phyloP scores from a whole-genome alignment of 148 eudicot species.

The Tetragonia tetragonoides region DNA sequence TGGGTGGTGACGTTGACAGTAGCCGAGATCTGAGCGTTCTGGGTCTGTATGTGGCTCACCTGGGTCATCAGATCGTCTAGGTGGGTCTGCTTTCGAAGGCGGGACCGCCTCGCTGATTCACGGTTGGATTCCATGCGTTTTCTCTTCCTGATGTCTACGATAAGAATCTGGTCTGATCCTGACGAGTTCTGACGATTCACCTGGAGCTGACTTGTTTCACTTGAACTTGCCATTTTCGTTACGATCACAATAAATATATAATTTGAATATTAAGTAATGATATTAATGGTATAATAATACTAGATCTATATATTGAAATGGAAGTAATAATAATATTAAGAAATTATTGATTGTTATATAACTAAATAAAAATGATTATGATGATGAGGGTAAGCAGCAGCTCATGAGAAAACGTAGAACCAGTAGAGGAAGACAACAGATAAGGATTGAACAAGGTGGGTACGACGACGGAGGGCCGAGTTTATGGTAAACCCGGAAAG shows the following conservation, averaged over 20 bases:
- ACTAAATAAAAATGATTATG: too few relatives aligned
- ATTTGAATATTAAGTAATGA: neutral
- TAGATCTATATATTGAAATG: too few relatives aligned
- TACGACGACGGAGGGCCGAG: constrained; percentile 61
- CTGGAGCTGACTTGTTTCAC: constrained; percentile 1
- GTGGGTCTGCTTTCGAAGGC: constrained; percentile 60
- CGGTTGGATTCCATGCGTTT: constrained; percentile 73
- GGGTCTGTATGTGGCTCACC: constrained; percentile 33
- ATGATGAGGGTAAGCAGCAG: neutral
- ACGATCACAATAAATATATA: too few relatives aligned
- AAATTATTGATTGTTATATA: too few relatives aligned
- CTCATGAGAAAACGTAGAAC: constrained; percentile 82
- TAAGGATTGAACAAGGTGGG: constrained; percentile 68
- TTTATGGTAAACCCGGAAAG: constrained; percentile 62
- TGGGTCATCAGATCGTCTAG: constrained; percentile 46
- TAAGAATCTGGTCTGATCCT: neutral
- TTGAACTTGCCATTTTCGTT: constrained; percentile 6
- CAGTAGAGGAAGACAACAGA: constrained; percentile 80
- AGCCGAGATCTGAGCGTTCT: constrained; percentile 37
- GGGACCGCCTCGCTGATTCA: constrained; percentile 66
- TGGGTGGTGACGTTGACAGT: constrained; percentile 39
- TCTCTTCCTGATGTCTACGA: constrained; percentile 48
- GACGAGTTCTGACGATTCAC: neutral
- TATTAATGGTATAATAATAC: neutral
- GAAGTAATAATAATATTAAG: neutral